Percentiles rank a stretch among this genome's conserved stretches.
Conservation (phyloP, 805 yeast genomes). For the Hagleromyces aurorensis region DNA sequence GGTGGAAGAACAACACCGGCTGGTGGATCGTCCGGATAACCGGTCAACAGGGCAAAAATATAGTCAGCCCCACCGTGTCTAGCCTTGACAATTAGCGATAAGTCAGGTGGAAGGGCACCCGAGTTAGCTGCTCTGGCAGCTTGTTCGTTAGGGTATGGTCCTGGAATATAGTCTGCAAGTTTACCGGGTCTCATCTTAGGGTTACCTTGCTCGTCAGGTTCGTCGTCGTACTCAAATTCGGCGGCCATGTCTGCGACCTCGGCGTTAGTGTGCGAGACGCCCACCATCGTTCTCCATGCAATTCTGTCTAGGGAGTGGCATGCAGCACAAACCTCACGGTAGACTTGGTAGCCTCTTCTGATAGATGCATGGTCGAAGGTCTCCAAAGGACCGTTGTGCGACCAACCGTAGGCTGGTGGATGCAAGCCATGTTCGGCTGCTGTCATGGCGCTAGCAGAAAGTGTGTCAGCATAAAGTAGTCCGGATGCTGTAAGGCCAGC, state of each 20-base stretch:
- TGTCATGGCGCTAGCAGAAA: conserved; percentile 92
- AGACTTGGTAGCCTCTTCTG: conserved; percentile 98
- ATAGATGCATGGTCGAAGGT: conserved; percentile 91
- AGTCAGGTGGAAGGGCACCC: conserved; percentile 98
- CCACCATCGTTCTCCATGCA: conserved; percentile 97
- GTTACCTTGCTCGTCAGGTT: conserved; percentile 96
- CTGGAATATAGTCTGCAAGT: conserved; percentile 89
- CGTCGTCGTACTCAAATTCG: conserved; percentile 96
- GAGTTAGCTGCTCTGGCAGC: conserved; percentile 99
- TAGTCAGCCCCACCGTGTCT: conserved; percentile 98
- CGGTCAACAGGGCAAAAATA: conserved; percentile 89
- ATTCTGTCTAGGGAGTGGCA: conserved; percentile 96
- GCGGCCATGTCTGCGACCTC: conserved; percentile 93
- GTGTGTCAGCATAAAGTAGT: conserved; percentile 72
- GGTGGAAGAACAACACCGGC: conserved; percentile 92
- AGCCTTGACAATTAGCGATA: conserved; percentile 94
- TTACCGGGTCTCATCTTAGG: conserved; percentile 98
- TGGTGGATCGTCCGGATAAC: conserved; percentile 98
- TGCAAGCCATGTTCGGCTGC: conserved; percentile 99
- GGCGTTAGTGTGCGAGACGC: conserved; percentile 84
- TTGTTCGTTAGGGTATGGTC: conserved; percentile 95
- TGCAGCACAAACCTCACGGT: conserved; percentile 98
- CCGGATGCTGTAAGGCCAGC: conserved; percentile 80
- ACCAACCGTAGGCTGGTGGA: conserved; percentile 88
- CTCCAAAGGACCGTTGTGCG: conserved; percentile 86